Evolutionary conservation across 2,329 filamentous ascomycete genomes (phyloP).

Genomic region (Colletotrichum cordylinicola): DNA sequence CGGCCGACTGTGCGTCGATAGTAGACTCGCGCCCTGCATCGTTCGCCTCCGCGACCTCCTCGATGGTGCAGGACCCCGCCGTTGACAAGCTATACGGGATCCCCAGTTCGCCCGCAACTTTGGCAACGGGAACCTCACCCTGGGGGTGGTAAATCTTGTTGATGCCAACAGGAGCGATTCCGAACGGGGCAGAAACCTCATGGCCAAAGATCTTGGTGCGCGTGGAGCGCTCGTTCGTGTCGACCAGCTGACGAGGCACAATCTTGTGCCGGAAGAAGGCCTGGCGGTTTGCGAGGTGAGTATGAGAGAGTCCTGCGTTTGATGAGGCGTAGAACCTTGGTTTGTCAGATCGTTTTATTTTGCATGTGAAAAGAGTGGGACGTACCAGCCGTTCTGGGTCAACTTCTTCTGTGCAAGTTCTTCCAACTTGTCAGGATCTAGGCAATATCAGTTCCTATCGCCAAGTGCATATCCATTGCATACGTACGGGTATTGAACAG

Average conservation of each 20-base stretch:
- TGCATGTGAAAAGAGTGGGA: background rate
- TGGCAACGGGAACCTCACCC: slow-evolving; percentile 65
- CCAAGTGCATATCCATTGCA: background rate
- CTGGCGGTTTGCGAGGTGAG: slow-evolving; percentile 63
- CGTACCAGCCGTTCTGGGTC: slow-evolving; percentile 59
- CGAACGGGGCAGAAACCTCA: slow-evolving; percentile 63
- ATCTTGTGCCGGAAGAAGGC: slow-evolving; percentile 70
- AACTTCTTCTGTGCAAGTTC: slow-evolving; percentile 60
- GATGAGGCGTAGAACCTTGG: slow-evolving; percentile 58
- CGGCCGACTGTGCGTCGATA: background rate
- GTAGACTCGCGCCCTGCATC: slow-evolving; percentile 31
- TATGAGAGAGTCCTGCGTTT: slow-evolving; percentile 59
- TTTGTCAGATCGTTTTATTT: background rate
- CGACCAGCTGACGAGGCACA: slow-evolving; percentile 65
- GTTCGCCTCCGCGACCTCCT: slow-evolving; percentile 62
- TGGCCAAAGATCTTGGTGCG: slow-evolving; percentile 65
- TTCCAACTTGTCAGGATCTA: slow-evolving; percentile 64
- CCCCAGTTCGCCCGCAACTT: slow-evolving; percentile 63
- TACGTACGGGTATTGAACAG: slow-evolving; percentile 28
- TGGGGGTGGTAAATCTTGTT: slow-evolving; percentile 68
- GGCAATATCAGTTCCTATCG: background rate
- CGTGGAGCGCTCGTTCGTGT: slow-evolving; percentile 63
- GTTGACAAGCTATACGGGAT: slow-evolving; percentile 66
- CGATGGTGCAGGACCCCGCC: slow-evolving; percentile 60
- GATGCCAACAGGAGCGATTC: slow-evolving; percentile 70